Base-by-base conservation (phyloP, 495 filamentous ascomycete genomes). In the Trichocladium antarcticum region DNA sequence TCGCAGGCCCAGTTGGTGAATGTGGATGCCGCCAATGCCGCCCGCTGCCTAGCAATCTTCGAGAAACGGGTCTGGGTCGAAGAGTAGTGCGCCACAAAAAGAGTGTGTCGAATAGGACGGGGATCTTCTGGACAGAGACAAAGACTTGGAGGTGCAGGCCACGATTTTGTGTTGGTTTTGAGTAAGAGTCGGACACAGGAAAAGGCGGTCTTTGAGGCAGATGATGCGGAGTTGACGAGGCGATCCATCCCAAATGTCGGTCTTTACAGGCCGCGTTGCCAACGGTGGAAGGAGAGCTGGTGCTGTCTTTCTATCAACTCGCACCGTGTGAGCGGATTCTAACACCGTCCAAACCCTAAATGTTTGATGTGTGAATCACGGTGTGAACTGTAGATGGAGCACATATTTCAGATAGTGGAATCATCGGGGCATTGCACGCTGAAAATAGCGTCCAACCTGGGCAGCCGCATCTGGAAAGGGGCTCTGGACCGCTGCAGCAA, bases 11-110 rank as follows among this genome's bases (percentile, higher is more conserved):
- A 42, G 15, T 47, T 42, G 51, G 37, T 42, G 51, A 51, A 41
- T 51, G 56, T 49, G 53, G 53, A 56, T 56, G 56, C 57, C 49
- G 50, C 56, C 57, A 51, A 56, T 51, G 37, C 50, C 40, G 16
- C 51, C 24, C 24, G 17, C 31, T 24, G 15, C 39, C 40, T n/a
- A 39, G 43, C 24, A 16, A 31, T 39, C 21, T 32, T 16, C 11
- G 9, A 21, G 24, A 27, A 44, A 42, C 24, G 36, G 22, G 43
- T 29, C 47, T 45, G 36, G 15, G 49, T 42, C 16, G 50, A 43
- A 45, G 20, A 14, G 37, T 49, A 44, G 19, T 19, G 24, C 17
- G 51, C 17, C 17, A 20, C 45, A 38, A 57, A 55, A 55, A 37
- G 54, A 60, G 48, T 16, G 57, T 53, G 52, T 45, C 28, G 52